Percentiles rank a stretch among this genome's conserved stretches.
Conservation (phyloP, 2,329 filamentous ascomycete species). For the Salinomyces thailandicus region DNA sequence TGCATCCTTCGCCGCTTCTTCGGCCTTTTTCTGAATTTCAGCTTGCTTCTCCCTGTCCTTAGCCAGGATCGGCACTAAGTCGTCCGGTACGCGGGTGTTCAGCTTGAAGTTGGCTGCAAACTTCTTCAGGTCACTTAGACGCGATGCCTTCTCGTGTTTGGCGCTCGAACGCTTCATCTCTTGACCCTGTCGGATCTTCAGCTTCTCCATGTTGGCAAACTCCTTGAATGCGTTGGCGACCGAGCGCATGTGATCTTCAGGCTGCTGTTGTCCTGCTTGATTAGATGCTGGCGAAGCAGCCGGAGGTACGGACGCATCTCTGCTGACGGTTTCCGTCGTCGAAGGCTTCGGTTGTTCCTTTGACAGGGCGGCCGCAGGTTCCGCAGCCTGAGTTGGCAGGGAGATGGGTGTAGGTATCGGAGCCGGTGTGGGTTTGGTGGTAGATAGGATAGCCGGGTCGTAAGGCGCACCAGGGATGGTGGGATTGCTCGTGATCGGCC, state of each 20-base stretch:
- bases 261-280: constrained; percentile 31
- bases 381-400: constrained; percentile 3
- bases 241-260: constrained; percentile 51
- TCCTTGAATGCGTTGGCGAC: constrained; percentile 54
- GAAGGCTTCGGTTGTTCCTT: not conserved
- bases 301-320: constrained; percentile 8
- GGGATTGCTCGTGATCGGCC: constrained; percentile 63
- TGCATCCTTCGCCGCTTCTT: constrained; percentile 57
- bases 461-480: constrained; percentile 67
- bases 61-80: constrained; percentile 87
- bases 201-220: constrained; percentile 52
- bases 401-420: constrained; percentile 6
- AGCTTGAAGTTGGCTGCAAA: constrained; percentile 93
- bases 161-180: constrained; percentile 47
- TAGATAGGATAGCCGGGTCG: constrained; percentile 83
- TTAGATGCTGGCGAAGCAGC: constrained; percentile 10
- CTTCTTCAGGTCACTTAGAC: constrained; percentile 87
- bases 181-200: constrained; percentile 44
- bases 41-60: constrained; percentile 94
- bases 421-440: constrained; percentile 41
- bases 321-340: constrained; percentile 2
- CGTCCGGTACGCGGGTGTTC: constrained; percentile 78
- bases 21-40: constrained; percentile 81
- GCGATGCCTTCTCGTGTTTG: constrained; percentile 73
- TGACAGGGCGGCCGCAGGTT: constrained; percentile 15